phyloP scores from a whole-genome alignment of 140 eudicot genomes.

The Anethum foeniculum region DNA sequence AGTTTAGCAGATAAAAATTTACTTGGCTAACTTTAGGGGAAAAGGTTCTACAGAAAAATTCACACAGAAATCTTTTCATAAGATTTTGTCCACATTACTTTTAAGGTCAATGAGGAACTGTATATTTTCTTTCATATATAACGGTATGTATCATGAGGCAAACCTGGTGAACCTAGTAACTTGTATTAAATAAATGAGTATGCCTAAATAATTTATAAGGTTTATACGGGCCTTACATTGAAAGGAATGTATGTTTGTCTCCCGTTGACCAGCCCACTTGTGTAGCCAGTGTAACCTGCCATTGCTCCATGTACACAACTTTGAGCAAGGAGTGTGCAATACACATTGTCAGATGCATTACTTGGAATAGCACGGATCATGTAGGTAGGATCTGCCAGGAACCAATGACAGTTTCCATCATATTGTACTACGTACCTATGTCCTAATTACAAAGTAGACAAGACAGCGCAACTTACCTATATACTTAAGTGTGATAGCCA shows the following conservation, averaged over 20 bases:
- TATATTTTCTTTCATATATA: not conserved
- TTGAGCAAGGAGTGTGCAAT: slow-evolving; percentile 98
- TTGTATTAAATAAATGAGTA: not conserved
- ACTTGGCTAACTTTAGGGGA: not conserved
- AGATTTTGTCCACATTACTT: not conserved
- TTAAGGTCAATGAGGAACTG: not conserved
- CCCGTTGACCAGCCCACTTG: slow-evolving; percentile 83
- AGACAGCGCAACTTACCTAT: slow-evolving; percentile 40
- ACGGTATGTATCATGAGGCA: not conserved
- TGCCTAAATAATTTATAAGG: not conserved
- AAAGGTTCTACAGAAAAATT: not conserved
- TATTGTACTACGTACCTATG: not conserved
- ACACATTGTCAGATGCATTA: slow-evolving; percentile 88
- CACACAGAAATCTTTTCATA: not conserved
- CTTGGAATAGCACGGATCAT: slow-evolving; percentile 96
- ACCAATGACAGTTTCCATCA: slow-evolving; percentile 6
- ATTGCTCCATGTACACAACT: slow-evolving; percentile 95
- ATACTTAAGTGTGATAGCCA: slow-evolving; percentile 64
- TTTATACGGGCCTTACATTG: slow-evolving; percentile 38
- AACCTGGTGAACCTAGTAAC: not conserved
- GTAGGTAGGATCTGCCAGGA: slow-evolving; percentile 77
- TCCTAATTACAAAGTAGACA: not conserved
- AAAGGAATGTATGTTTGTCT: slow-evolving; percentile 88
- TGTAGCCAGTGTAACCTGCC: slow-evolving; percentile 87
- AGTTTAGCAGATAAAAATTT: not conserved